Base-by-base conservation (phyloP, 2,329 filamentous ascomycete species). In the Epichloe baconii region DNA sequence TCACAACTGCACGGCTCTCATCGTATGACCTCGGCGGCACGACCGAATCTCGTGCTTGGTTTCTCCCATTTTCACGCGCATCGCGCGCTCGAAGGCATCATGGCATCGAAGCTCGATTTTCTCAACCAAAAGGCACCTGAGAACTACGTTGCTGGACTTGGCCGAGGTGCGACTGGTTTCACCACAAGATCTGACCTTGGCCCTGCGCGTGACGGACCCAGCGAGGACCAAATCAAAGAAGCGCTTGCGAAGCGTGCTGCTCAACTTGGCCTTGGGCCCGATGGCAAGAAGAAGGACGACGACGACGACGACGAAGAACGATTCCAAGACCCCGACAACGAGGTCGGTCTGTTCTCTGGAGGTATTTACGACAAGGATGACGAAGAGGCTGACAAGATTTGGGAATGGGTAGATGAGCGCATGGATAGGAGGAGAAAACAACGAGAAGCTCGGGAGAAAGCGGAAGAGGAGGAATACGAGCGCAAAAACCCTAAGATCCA, bases 401-500 rank as follows among this genome's bases (percentile, higher is more conserved):
- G 95, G 72, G 85, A 90, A 62, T 86, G 88, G 64, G 87, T 98
- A 56, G 93, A 98, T 62, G 93, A 96, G 73, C 91, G 86, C 70
- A 97, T 98, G 91, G 90, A 94, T 58, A 79, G 93, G 58, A 77
- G 93, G 56, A 94, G 85, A 72, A 78, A 79, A 59, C 83, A 91
- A 80, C 95, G 93, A 80, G 93, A 98, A 85, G 85, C 84, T 65
- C 88, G 93, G 67, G 93, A 98, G 69, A 76, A 86, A 66, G 79
- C 87, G 72, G 91, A 98, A 74, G 82, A 78, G 67, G 88, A 95
- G 65, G 90, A 97, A 63, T 95, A 95, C 77, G 91, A 98, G 72
- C 83, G 85, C 59, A 91, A 95, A 97, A 97, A 98, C 66, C 93
- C 93, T 14, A 98, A 97, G 70, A 96, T 98, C 49, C 88, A 95